A percentile compares a stretch with the other conserved stretches of the same genome.
These are phyloP conservation scores for Phytophthora citrophthora DNA, from an alignment of 352 stramenopile genomes.

Conservation along the genomic window DNA sequence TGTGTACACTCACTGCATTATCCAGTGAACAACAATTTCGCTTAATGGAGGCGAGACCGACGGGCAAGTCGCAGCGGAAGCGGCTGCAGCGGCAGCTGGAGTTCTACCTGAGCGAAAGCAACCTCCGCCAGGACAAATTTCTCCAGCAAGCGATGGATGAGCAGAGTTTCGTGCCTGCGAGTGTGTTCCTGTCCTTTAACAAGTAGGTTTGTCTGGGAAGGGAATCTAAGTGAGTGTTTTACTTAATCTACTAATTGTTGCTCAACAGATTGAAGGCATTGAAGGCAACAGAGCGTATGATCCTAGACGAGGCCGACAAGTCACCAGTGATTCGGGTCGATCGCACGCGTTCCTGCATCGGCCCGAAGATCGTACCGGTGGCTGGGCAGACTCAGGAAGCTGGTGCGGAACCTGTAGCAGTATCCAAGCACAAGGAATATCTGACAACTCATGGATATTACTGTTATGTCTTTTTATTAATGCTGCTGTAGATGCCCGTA, in stretches of 20 bases:
- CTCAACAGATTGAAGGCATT: slow-evolving; percentile 50
- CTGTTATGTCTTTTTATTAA: neutral
- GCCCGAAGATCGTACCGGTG: slow-evolving; percentile 41
- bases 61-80: slow-evolving; percentile 69
- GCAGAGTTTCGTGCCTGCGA: slow-evolving; percentile 56
- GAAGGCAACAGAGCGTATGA: slow-evolving; percentile 60
- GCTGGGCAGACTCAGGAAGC: slow-evolving; percentile 33
- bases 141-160: slow-evolving; percentile 78
- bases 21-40: too few species aligned
- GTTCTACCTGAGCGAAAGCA: slow-evolving; percentile 83
- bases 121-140: slow-evolving; percentile 84
- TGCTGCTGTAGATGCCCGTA: slow-evolving; percentile 43
- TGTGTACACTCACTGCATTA: too few species aligned
- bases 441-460: too few species aligned
- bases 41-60: slow-evolving; percentile 28
- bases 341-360: slow-evolving; percentile 45
- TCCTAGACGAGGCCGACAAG: slow-evolving; percentile 65
- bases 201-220: slow-evolving; percentile 32
- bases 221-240: too few species aligned
- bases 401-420: slow-evolving; percentile 8
- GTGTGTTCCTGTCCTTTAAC: slow-evolving; percentile 76
- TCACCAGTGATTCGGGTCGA: slow-evolving; percentile 58
- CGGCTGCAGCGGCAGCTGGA: slow-evolving; percentile 82
- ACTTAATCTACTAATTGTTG: neutral
- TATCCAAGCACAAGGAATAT: neutral